Base-by-base conservation (phyloP, 306 rosid genomes). In the Canavalia ensiformis region DNA sequence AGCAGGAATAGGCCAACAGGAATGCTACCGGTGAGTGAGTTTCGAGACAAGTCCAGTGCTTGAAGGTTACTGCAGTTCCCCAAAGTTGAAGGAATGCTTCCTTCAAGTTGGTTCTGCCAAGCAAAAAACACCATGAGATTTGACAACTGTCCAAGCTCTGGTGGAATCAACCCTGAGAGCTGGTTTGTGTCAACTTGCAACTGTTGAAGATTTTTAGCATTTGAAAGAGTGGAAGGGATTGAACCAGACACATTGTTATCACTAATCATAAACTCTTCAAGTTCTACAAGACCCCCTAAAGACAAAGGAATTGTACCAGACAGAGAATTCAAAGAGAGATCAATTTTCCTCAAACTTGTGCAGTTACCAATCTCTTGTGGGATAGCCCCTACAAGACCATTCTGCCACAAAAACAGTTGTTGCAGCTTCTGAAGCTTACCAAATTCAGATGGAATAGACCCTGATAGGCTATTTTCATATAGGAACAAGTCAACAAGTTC, bases 41-140 rank as follows among this genome's bases (percentile, higher is more conserved):
- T 96, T 13, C 85, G 92, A 6, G 99, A 96, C 88, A 96, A 88
- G 63, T 96, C 99, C 1, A 96, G 74, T 4, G 96, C 90, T 83
- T 92, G 85, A 0, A 96, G 93, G 69, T 83, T 88, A 29, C 84
- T 84, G 51, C 95, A 93, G 72, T 83, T 86, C 28, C 85, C 89
- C 81, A 96, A 84, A 85, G 80, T 73, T 0, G 85, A 83, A 76
- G 99, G 98, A 81, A 96, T 88, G 77, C 96, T 92, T 86, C 99
- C 99, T 86, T 93, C 90, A 30, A 96, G 97, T 78, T 91, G 94
- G 86, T 96, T 96, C 77, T 88, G 87, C 99, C 99, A 96, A 62
- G 97, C 97, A 4, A 93, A 90, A 78, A 96, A 90, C 79, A 96
- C 94, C 6, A 57, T 42, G 8, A 96, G 89, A 81, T 87, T 90